phyloP scores from a whole-genome alignment of 768 basidiomycete species.

The Mycena alexandri region DNA sequence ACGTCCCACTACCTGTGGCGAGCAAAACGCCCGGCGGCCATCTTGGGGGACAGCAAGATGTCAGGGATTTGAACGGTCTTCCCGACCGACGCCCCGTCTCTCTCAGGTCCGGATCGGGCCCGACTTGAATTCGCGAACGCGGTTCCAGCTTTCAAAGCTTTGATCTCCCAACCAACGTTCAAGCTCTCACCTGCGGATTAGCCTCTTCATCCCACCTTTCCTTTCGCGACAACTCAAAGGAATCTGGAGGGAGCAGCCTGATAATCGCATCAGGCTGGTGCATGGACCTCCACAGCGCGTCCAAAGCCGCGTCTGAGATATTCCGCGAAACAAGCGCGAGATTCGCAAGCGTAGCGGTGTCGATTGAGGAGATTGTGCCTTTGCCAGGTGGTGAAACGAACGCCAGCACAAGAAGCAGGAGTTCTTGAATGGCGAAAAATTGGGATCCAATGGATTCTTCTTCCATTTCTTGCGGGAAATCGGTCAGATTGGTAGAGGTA shows the following conservation, averaged over 20 bases:
- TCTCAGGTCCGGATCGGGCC: too few species aligned
- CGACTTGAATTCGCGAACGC: too few species aligned
- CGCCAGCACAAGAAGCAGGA: constrained; percentile 31
- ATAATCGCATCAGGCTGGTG: constrained; percentile 31
- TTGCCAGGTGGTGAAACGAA: constrained; percentile 31
- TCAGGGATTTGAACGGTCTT: not conserved
- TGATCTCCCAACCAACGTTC: not conserved
- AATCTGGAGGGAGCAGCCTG: constrained; percentile 27
- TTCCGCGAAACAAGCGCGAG: constrained; percentile 35
- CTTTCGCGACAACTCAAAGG: constrained; percentile 9
- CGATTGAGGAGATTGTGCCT: constrained; percentile 19
- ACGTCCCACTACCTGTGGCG: too few species aligned
- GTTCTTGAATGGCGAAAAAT: constrained; percentile 34
- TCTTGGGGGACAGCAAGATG: too few species aligned
- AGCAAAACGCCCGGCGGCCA: too few species aligned
- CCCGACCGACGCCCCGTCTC: too few species aligned
- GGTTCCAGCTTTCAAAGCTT: too few species aligned
- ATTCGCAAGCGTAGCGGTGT: constrained; percentile 25
- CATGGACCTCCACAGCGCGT: constrained; percentile 33
- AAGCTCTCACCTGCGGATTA: not conserved
- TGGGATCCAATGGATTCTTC: constrained; percentile 33
- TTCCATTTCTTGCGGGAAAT: constrained; percentile 1
- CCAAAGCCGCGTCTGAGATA: constrained; percentile 29
- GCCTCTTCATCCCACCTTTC: not conserved
- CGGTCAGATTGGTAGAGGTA: too few species aligned